Base-by-base conservation (phyloP, 2,329 filamentous ascomycete species). In the Aspergillus amoenus region DNA sequence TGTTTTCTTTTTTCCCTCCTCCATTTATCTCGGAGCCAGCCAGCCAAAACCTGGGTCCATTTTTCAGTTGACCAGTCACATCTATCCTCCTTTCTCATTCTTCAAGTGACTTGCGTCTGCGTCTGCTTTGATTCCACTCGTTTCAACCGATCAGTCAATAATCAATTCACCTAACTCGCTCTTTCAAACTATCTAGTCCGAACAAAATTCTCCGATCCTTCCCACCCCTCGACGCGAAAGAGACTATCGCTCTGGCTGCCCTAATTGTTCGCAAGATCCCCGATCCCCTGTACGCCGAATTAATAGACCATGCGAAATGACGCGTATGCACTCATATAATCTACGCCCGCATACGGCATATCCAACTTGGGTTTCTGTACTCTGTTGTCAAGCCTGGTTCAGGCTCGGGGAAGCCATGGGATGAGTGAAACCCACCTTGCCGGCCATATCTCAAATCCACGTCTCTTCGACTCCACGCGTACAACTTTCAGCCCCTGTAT, bases 171-270 rank as follows among this genome's bases (percentile, higher is more conserved):
- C 60, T 63, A 51, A 67, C 56, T 54, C 32, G 42, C 59, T 32
- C 45, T 27, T 37, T 52, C 41, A 39, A 53, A 7, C 5, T 17
- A 53, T 55, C 32, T 66, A 97, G 94, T 68, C 94, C 94, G 9
- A 97, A 95, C 69, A 94, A 94, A 70, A 84, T 96, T 15, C 80
- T 97, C n/a, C 84, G 93, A 56, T 93, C 89, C 2, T 91, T 97
- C 66, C 93, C 93, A 6, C 85, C 89, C 4, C 80, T 97, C 24
- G 87, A 96, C 64, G 89, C 93, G 4, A 88, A 91, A 66, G 86
- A 88, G 63, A 89, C 96, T 68, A 94, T 95, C 72, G 86, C 86
- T 45, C 84, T 95, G 56, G 93, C 93, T 0, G 86, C 97, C 65
- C 87, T 88, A 52, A 89, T 97, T 67, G 89, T 96, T 57, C 88